These are phyloP conservation scores for Aspergillus oerlinghausenensis DNA, from an alignment of 2,329 filamentous ascomycete species.

Conservation along the genomic window DNA sequence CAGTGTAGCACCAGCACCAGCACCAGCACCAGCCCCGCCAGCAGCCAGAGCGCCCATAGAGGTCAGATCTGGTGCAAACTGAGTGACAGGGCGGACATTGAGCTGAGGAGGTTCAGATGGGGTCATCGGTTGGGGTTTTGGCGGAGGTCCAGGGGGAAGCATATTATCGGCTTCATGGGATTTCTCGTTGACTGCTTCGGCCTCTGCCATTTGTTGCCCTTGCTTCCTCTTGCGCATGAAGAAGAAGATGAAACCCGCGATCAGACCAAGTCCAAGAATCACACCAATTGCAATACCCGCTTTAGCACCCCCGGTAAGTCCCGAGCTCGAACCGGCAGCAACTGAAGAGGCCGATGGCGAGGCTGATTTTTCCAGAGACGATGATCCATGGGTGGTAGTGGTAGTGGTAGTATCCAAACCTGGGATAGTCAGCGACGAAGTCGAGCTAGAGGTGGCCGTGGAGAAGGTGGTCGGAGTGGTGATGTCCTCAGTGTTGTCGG, in stretches of 20 bases:
- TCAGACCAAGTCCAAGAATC: slow-evolving; percentile 61
- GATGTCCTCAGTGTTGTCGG: slow-evolving; percentile 1
- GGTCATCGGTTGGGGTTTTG: slow-evolving; percentile 37
- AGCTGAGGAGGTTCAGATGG: slow-evolving; percentile 65
- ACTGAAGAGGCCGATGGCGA: slow-evolving; percentile 21
- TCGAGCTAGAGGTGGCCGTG: slow-evolving; percentile 21
- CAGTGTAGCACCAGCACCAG: slow-evolving; percentile 11
- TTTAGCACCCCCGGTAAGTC: slow-evolving; percentile 50
- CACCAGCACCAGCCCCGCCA: slow-evolving; percentile 3
- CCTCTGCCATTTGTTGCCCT: slow-evolving; percentile 43
- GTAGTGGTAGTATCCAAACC: slow-evolving; percentile 16
- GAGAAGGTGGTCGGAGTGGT: slow-evolving; percentile 16
- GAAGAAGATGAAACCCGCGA: slow-evolving; percentile 67
- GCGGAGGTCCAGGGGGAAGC: slow-evolving; percentile 28
- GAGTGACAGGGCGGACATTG: slow-evolving; percentile 77
- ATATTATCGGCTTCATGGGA: slow-evolving; percentile 27
- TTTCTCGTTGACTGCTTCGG: slow-evolving; percentile 62
- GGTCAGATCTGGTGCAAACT: slow-evolving; percentile 68
- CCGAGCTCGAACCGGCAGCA: slow-evolving; percentile 23
- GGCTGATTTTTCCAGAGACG: slow-evolving; percentile 17
- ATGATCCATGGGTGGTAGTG: slow-evolving; percentile 9
- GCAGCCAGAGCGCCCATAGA: slow-evolving; percentile 15
- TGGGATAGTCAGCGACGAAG: slow-evolving; percentile 12
- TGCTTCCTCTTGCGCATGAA: slow-evolving; percentile 68
- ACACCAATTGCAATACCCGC: slow-evolving; percentile 84